phyloP scores from a whole-genome alignment of 345 rosid species.

The Ailanthus altissimus region DNA sequence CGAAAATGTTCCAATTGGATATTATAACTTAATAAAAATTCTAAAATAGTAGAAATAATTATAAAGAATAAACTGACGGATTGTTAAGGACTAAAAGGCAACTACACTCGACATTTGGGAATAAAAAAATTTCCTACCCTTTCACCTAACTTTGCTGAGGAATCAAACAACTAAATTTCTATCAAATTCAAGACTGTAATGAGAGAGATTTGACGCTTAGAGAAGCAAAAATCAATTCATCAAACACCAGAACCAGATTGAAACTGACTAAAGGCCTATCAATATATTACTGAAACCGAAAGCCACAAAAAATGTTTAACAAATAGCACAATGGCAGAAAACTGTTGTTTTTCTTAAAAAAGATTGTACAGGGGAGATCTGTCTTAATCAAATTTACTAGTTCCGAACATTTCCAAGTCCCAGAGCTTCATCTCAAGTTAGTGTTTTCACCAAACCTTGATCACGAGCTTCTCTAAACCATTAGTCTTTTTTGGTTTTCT shows the following conservation, averaged over 20 bases:
- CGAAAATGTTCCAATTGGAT: no score
- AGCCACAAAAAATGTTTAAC: neutral
- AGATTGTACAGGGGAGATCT: no score
- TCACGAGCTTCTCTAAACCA: neutral
- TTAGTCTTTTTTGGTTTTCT: no score
- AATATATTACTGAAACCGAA: neutral
- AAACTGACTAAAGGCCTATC: neutral
- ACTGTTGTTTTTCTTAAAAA: neutral
- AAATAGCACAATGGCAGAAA: neutral
- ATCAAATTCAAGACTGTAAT: neutral
- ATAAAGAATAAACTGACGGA: neutral
- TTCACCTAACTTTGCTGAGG: neutral
- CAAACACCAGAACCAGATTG: constrained; percentile 5
- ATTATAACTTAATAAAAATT: no score
- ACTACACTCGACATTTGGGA: neutral
- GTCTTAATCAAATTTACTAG: no score
- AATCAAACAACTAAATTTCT: neutral
- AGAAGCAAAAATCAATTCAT: neutral
- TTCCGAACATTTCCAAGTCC: no score
- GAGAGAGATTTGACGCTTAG: constrained; percentile 1
- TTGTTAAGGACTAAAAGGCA: neutral
- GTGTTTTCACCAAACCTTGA: neutral
- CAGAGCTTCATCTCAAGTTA: no score
- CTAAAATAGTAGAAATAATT: no score
- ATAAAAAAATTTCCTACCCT: neutral